A percentile compares a stretch with the other conserved stretches of the same genome.
Evolutionary conservation across 1,284 basidiomycete genomes (phyloP).

Genomic region (Phylloboletellus chloephorus): DNA sequence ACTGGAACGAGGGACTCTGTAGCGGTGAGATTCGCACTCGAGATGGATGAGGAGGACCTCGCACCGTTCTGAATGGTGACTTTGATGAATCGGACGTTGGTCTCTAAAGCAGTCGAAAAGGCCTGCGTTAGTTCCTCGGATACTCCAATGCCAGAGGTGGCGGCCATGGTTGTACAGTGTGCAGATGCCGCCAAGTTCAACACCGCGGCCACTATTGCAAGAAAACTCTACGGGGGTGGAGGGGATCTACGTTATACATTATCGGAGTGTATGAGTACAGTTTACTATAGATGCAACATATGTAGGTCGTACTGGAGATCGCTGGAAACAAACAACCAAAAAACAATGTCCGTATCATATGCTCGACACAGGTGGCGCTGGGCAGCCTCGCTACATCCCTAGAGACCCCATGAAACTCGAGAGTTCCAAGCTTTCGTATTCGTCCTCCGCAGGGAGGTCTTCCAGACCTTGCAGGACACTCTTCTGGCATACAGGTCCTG

Average conservation of each 20-base stretch:
- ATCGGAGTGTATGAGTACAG: conserved; percentile 30
- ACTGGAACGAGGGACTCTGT: conserved; percentile 65
- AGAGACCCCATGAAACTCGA: conserved; percentile 81
- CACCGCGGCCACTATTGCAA: conserved; percentile 4
- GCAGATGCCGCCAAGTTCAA: too few species aligned
- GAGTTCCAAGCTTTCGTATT: conserved; percentile 83
- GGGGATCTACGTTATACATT: conserved; percentile 33
- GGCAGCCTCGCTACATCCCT: conserved; percentile 32
- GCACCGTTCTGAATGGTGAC: conserved; percentile 69
- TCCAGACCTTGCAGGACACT: conserved; percentile 82
- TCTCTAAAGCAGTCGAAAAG: conserved; percentile 55
- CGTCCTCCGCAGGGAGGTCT: conserved; percentile 84
- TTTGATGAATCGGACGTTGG: conserved; percentile 63
- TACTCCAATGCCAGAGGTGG: conserved; percentile 59
- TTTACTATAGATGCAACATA: conserved; percentile 33
- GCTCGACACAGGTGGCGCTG: conserved; percentile 2
- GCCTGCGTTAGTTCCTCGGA: conserved; percentile 46
- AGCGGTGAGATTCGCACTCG: conserved; percentile 24
- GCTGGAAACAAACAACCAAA: conserved; percentile 13
- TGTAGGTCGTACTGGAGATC: conserved; percentile 25
- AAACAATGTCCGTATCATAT: conserved; percentile 19
- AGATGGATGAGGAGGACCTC: conserved; percentile 17
- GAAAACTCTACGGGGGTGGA: conserved; percentile 15
- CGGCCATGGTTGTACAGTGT: conserved; percentile 46
- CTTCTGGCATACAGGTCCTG: conserved; percentile 61